phyloP scores from a whole-genome alignment of 768 basidiomycete species.

The Amanita fuliginea region DNA sequence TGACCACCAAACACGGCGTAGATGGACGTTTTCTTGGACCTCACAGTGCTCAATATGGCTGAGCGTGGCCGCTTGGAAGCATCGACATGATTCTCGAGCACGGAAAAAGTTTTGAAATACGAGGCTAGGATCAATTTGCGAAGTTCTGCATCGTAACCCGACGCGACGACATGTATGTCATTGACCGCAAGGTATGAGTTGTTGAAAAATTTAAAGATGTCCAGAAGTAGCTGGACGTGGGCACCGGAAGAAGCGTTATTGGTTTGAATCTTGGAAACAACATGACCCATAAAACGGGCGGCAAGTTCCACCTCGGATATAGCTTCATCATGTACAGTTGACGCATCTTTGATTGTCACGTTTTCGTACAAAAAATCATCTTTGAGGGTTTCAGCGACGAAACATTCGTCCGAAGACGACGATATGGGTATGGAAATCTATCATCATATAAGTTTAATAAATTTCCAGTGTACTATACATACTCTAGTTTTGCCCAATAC shows the following conservation, averaged over 20 bases:
- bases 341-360: slow-evolving; percentile 36
- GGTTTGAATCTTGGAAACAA: slow-evolving; percentile 51
- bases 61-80: slow-evolving; percentile 54
- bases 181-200: slow-evolving; percentile 55
- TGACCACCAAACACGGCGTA: slow-evolving; percentile 97
- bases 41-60: slow-evolving; percentile 56
- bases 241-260: slow-evolving; percentile 41
- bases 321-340: slow-evolving; percentile 38
- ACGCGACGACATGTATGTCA: slow-evolving; percentile 78
- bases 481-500: slow-evolving; percentile 42
- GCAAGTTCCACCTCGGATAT: slow-evolving; percentile 71
- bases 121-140: slow-evolving; percentile 68
- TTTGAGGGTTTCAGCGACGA: slow-evolving; percentile 81
- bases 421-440: slow-evolving; percentile 85
- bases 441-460: slow-evolving; percentile 4
- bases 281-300: slow-evolving; percentile 74
- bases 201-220: slow-evolving; percentile 71
- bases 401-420: slow-evolving; percentile 77
- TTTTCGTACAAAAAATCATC: slow-evolving; percentile 76
- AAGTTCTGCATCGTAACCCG: slow-evolving; percentile 61
- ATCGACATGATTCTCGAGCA: slow-evolving; percentile 45
- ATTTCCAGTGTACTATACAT: slow-evolving; percentile 14
- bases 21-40: slow-evolving; percentile 55
- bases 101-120: slow-evolving; percentile 69
- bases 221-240: slow-evolving; percentile 57